phyloP scores from a whole-genome alignment of 140 eudicot genomes.

The Bidens hawaiensis region DNA sequence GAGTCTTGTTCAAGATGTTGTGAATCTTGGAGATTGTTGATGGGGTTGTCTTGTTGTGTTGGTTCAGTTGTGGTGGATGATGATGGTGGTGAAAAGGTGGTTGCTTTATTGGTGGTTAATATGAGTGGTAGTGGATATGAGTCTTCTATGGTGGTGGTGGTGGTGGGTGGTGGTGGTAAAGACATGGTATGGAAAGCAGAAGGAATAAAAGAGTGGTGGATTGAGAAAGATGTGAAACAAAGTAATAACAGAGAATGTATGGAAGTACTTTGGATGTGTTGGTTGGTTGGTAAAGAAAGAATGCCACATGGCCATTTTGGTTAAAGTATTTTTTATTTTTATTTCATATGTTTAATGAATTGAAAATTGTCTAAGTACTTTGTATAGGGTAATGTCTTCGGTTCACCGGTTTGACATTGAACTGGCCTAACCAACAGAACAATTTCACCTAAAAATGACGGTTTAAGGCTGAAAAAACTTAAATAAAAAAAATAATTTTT shows the following conservation, averaged over 20 bases:
- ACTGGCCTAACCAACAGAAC: too few species aligned
- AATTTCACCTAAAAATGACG: too few species aligned
- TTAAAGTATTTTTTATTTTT: too few species aligned
- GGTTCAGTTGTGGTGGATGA: background rate
- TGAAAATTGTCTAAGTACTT: too few species aligned
- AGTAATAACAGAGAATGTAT: background rate
- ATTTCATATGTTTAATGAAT: too few species aligned
- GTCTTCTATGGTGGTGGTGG: constrained; percentile 13
- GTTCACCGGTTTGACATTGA: too few species aligned
- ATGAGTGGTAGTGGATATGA: constrained; percentile 26
- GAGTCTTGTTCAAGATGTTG: constrained; percentile 23
- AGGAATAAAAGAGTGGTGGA: constrained; percentile 6
- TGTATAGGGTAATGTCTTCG: too few species aligned
- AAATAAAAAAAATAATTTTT: too few species aligned
- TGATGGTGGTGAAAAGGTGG: constrained; percentile 11
- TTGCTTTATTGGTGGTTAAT: constrained; percentile 8
- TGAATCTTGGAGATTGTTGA: constrained; percentile 33
- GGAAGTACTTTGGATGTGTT: too few species aligned
- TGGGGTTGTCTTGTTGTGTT: constrained; percentile 16
- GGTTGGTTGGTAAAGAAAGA: background rate
- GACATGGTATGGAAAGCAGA: constrained; percentile 12
- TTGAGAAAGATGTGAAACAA: background rate
- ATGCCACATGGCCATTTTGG: background rate
- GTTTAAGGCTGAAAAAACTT: too few species aligned
- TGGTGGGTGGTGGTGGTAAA: constrained; percentile 26